Conservation (phyloP, 73 alveolate species). For the Paramecium sonneborni region DNA sequence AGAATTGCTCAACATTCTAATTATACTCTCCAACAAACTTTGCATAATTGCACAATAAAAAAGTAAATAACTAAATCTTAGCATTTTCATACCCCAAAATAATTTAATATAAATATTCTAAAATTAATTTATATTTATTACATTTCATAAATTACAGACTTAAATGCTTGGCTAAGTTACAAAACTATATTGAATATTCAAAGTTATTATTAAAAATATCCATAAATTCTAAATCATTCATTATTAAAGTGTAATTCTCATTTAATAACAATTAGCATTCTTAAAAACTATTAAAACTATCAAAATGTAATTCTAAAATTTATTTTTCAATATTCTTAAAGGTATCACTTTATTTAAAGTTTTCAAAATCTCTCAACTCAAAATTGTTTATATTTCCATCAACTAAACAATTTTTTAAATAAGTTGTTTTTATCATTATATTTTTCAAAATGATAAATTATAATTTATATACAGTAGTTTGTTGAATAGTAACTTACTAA, state of each 20-base stretch:
- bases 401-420: background rate
- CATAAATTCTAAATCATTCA: conserved; percentile 10
- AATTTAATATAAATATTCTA: background rate
- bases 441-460: background rate
- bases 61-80: background rate
- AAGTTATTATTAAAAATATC: conserved; percentile 18
- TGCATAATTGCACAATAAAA: background rate
- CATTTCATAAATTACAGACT: background rate
- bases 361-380: conserved; percentile 10
- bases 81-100: conserved; percentile 28
- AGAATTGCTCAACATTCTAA: background rate
- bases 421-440: background rate
- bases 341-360: background rate
- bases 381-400: background rate
- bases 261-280: background rate
- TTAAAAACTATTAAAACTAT: background rate
- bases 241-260: background rate
- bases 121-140: background rate
- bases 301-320: conserved; percentile 14
- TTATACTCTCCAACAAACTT: background rate
- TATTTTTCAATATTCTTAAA: background rate
- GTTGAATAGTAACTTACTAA: background rate
- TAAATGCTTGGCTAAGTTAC: background rate
- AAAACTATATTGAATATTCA: background rate
- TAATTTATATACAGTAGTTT: conserved; percentile 16